Evolutionary conservation across 192 early-diverging fungal genomes (phyloP).

Genomic region (Piromyces sp.): DNA sequence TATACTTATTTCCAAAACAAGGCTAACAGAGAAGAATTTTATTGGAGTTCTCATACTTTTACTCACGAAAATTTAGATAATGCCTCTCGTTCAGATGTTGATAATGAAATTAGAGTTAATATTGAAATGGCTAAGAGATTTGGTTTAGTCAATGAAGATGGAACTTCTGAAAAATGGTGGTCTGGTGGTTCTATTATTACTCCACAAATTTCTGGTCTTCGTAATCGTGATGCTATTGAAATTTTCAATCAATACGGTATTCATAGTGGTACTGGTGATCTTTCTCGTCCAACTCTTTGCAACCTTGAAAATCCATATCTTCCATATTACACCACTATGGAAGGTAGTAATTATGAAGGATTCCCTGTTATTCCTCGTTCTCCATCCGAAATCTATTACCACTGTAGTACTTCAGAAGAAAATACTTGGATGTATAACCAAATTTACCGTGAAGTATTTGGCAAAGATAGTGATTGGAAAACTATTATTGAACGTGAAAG

Average conservation of each 20-base stretch:
- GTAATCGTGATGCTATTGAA: neutral
- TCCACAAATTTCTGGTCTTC: neutral
- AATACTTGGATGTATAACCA: neutral
- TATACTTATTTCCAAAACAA: constrained; percentile 4
- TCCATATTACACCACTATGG: constrained; percentile 8
- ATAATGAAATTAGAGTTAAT: constrained; percentile 19
- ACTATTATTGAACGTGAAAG: neutral
- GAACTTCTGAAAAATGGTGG: neutral
- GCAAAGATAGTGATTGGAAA: neutral
- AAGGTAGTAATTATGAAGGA: constrained; percentile 15
- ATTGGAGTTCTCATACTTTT: constrained; percentile 16
- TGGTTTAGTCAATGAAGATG: neutral
- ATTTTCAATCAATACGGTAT: neutral
- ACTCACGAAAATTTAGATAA: constrained; percentile 18
- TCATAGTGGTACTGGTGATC: neutral
- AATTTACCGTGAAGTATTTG: neutral
- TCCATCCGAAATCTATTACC: neutral
- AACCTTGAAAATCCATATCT: neutral
- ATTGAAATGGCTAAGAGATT: constrained; percentile 9
- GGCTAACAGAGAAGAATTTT: constrained; percentile 5
- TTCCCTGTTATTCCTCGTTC: constrained; percentile 18
- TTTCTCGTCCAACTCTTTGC: neutral
- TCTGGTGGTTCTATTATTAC: neutral
- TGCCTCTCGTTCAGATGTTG: constrained; percentile 11
- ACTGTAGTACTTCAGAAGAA: neutral